phyloP scores from a whole-genome alignment of 2,329 filamentous ascomycete genomes.

The Calonectria pteridis region DNA sequence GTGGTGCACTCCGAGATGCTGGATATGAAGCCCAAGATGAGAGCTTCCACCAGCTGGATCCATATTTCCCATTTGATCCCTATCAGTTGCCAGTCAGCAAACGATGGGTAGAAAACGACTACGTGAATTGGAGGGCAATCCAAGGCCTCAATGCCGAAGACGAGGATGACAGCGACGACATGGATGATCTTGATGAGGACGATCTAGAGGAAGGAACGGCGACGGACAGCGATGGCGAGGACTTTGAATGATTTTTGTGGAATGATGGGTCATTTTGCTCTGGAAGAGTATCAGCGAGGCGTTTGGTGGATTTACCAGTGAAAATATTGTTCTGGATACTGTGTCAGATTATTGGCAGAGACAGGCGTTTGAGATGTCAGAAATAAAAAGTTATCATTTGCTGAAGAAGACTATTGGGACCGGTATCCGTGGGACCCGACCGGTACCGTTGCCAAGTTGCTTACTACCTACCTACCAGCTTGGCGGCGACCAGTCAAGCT shows the following conservation, averaged over 20 bases:
- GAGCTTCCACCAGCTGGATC: constrained; percentile 86
- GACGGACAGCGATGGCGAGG: constrained; percentile 61
- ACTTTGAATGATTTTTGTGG: constrained; percentile 49
- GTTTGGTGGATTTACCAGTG: constrained; percentile 18
- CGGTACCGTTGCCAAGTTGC: neutral
- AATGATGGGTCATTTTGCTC: constrained; percentile 2
- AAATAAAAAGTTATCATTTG: neutral
- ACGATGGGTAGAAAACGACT: constrained; percentile 88
- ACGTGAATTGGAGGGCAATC: constrained; percentile 83
- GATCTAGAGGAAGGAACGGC: constrained; percentile 64
- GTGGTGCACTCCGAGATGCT: constrained; percentile 66
- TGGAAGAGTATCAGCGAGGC: constrained; percentile 26
- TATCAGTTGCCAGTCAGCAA: constrained; percentile 91
- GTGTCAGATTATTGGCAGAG: neutral
- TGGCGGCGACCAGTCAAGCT: neutral
- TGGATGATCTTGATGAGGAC: constrained; percentile 61
- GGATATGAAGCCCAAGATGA: constrained; percentile 71
- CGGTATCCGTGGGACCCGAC: neutral
- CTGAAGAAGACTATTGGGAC: neutral
- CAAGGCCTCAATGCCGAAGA: constrained; percentile 74
- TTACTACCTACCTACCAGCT: neutral
- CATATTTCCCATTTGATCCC: constrained; percentile 97
- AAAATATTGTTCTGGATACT: neutral
- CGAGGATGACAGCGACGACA: constrained; percentile 66
- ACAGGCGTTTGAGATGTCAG: neutral